A percentile compares a stretch with the other conserved stretches of the same genome.
Evolutionary conservation across 2,329 filamentous ascomycete species (phyloP).

Genomic region (Thielaviopsis populi): DNA sequence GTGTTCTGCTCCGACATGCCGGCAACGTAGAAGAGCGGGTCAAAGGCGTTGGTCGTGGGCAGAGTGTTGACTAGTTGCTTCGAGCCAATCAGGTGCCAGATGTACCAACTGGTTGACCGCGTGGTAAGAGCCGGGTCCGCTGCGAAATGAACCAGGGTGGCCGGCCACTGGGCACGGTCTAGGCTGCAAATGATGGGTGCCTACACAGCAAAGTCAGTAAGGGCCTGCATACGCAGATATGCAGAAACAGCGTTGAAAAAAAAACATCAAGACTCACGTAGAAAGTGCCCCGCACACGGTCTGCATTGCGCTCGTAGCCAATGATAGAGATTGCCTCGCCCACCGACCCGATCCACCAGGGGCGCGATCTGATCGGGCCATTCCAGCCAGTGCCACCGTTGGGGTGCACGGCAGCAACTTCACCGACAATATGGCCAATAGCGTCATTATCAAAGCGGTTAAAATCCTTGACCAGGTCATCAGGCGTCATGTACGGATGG

Average conservation of each 20-base stretch:
- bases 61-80: conserved; percentile 33
- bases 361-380: conserved; percentile 32
- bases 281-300: conserved; percentile 39
- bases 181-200: conserved; percentile 35
- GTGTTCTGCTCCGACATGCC: conserved; percentile 30
- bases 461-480: conserved; percentile 36
- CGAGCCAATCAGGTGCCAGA: conserved; percentile 35
- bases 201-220: conserved; percentile 17
- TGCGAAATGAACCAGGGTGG: conserved; percentile 36
- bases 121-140: conserved; percentile 35
- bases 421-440: conserved; percentile 29
- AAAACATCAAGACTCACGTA: conserved; percentile 23
- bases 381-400: conserved; percentile 36
- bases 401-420: conserved; percentile 37
- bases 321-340: conserved; percentile 51
- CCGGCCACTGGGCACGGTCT: conserved; percentile 36
- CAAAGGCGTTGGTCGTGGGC: conserved; percentile 28
- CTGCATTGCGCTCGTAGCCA: conserved; percentile 49
- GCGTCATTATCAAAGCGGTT: conserved; percentile 37
- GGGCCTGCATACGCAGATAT: not conserved
- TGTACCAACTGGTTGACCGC: conserved; percentile 34
- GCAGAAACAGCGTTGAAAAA: not conserved
- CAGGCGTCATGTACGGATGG: conserved; percentile 37
- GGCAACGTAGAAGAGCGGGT: conserved; percentile 36
- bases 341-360: conserved; percentile 45